A percentile compares a stretch with the other conserved stretches of the same genome.
phyloP scores from a whole-genome alignment of 371 early-diverging fungal genomes.

The Mortierella sp. region DNA sequence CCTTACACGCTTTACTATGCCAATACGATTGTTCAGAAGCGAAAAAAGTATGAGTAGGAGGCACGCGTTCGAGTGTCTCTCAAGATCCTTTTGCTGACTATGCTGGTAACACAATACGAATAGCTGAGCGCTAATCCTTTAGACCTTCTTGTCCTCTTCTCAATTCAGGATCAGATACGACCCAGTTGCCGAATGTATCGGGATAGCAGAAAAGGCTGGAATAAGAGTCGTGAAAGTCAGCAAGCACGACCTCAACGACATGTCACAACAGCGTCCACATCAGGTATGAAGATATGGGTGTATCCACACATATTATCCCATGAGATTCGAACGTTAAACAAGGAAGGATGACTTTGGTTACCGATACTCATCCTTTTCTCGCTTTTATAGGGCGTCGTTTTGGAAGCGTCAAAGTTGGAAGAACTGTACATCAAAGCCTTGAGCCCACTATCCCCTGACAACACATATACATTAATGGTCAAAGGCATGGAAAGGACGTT shows the following conservation, averaged over 20 bases:
- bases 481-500: constrained; percentile 1
- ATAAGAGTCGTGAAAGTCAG: constrained; percentile 18
- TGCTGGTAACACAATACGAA: too few species aligned
- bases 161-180: constrained; percentile 17
- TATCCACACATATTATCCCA: too few species aligned
- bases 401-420: constrained; percentile 35
- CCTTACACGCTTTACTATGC: constrained; percentile 29
- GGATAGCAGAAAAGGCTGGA: constrained; percentile 2
- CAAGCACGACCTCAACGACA: constrained; percentile 34
- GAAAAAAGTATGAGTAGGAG: constrained; percentile 28
- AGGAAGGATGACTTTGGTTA: too few species aligned
- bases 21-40: constrained; percentile 21
- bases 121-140: not conserved
- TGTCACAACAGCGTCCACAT: constrained; percentile 44
- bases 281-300: constrained; percentile 22
- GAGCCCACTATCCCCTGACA: constrained; percentile 15
- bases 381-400: constrained; percentile 29
- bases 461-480: constrained; percentile 4
- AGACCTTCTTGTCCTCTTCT: not conserved
- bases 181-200: constrained; percentile 32
- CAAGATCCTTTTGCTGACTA: too few species aligned
- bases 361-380: too few species aligned
- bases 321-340: too few species aligned
- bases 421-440: constrained; percentile 9
- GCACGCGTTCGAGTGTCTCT: too few species aligned